Percentiles rank a stretch among this genome's conserved stretches.
Conservation (phyloP, 805 yeast species). For the Maudiozyma saulgeensis region DNA sequence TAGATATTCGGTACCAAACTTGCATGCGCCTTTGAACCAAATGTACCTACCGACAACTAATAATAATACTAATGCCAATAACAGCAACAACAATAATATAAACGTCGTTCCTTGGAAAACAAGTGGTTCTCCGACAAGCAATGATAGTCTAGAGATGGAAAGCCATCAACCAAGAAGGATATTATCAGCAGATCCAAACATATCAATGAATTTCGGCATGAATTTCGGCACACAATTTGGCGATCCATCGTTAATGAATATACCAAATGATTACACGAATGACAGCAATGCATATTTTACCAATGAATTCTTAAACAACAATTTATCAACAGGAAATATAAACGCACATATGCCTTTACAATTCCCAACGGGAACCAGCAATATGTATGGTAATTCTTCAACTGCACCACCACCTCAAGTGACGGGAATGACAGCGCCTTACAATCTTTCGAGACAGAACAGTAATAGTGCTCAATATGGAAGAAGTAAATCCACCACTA, state of each 20-base stretch:
- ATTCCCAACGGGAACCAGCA: neutral
- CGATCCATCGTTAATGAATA: constrained; percentile 7
- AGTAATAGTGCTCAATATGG: neutral
- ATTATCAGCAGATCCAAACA: neutral
- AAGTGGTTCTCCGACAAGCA: neutral
- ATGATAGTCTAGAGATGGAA: neutral
- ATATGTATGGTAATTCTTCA: neutral
- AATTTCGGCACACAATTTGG: neutral
- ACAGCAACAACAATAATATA: neutral
- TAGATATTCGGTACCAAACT: constrained; percentile 20
- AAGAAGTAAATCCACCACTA: neutral
- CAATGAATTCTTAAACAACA: neutral
- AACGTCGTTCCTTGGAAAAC: constrained; percentile 12
- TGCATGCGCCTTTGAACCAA: constrained; percentile 14
- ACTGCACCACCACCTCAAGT: neutral
- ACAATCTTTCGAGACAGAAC: neutral
- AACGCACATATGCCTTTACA: neutral
- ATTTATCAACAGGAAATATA: neutral
- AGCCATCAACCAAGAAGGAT: neutral
- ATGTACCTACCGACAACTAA: constrained; percentile 17
- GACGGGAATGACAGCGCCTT: too few relatives aligned
- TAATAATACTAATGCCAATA: neutral
- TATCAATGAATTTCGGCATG: neutral
- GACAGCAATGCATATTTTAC: neutral
- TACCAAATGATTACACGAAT: neutral